These are phyloP conservation scores for Suaeda aralocaspica DNA, from an alignment of 148 eudicot species.

Conservation along the genomic window DNA sequence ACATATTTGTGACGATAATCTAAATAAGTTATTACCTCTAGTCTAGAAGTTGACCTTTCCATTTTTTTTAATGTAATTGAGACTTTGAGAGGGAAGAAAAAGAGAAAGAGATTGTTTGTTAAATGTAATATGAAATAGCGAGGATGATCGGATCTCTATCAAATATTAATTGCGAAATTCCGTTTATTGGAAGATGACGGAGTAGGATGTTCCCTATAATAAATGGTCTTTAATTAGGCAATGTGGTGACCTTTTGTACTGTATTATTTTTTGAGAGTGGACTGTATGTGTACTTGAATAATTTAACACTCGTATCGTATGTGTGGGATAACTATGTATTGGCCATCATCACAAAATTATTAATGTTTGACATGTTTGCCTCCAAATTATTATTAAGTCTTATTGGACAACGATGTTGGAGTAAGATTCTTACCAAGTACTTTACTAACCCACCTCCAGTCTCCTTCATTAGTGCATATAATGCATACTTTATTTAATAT, in stretches of 20 bases:
- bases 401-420: not conserved
- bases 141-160: slow-evolving; percentile 3
- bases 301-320: not conserved
- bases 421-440: no score
- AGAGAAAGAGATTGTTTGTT: no score
- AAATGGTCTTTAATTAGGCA: not conserved
- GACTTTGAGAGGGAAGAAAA: no score
- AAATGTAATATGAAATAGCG: no score
- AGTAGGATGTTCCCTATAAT: not conserved
- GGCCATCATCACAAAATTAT: not conserved
- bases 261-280: not conserved
- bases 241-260: not conserved
- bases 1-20: no score
- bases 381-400: not conserved
- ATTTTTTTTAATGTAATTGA: no score
- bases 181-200: slow-evolving; percentile 3
- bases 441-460: no score
- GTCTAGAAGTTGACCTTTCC: no score
- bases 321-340: not conserved
- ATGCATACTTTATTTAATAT: no score
- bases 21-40: no score
- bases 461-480: no score
- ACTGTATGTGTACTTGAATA: not conserved
- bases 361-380: not conserved
- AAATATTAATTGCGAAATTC: slow-evolving; percentile 2